Conservation (phyloP, 208 protist genomes). For the Porcisia hertigi region DNA sequence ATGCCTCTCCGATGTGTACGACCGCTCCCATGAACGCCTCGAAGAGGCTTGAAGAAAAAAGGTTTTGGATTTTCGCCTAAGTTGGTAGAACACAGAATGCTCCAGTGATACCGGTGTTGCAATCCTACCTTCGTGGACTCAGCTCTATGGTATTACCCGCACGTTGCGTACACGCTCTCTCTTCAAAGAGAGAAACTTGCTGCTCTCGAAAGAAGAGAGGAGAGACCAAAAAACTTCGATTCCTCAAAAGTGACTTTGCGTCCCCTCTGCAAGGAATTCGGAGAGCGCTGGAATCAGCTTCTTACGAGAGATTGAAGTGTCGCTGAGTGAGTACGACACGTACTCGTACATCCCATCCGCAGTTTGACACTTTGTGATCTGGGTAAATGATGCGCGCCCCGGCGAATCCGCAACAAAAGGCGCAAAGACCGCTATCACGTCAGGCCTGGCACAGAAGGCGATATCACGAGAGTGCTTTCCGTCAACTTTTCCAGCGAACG, state of each 20-base stretch:
- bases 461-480: slow-evolving; percentile 66
- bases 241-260: slow-evolving; percentile 38
- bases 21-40: background rate
- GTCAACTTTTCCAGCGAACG: slow-evolving; percentile 59
- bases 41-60: background rate
- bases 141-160: background rate
- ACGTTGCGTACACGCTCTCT: too few species aligned
- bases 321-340: slow-evolving; percentile 62
- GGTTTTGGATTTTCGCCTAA: background rate
- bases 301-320: slow-evolving; percentile 79
- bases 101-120: background rate
- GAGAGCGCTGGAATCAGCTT: slow-evolving; percentile 59
- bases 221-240: background rate
- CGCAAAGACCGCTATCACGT: slow-evolving; percentile 39
- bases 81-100: background rate
- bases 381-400: slow-evolving; percentile 37
- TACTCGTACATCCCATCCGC: slow-evolving; percentile 30
- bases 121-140: background rate
- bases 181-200: background rate
- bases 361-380: slow-evolving; percentile 18
- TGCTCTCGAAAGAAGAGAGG: background rate
- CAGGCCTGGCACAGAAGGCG: slow-evolving; percentile 42
- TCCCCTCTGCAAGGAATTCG: slow-evolving; percentile 53
- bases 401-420: slow-evolving; percentile 38
- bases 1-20: background rate